Percentiles rank a stretch among this genome's conserved stretches.
phyloP scores from a whole-genome alignment of 169 alveolate species.

The Eimeria necatrix region DNA sequence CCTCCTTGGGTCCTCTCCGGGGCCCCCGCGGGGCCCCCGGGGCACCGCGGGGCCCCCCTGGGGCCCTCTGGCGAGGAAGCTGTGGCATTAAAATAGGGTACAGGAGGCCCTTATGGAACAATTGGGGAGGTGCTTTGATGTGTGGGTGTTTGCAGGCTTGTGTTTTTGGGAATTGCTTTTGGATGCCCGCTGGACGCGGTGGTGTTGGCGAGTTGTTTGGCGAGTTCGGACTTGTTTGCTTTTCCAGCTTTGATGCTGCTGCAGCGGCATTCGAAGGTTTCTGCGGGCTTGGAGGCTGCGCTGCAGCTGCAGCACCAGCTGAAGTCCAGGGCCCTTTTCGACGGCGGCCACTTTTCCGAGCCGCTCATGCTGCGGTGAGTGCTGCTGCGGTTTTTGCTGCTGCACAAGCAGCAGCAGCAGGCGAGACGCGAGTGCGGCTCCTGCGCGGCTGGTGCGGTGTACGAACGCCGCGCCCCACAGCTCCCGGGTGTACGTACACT shows the following conservation, averaged over 20 bases:
- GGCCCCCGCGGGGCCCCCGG: too few species aligned
- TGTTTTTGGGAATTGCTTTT: constrained; percentile 69
- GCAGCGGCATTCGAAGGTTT: constrained; percentile 76
- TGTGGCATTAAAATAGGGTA: too few species aligned
- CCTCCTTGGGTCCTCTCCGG: too few species aligned
- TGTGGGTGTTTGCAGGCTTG: constrained; percentile 5
- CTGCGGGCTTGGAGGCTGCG: constrained; percentile 81
- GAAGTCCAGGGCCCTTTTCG: constrained; percentile 82
- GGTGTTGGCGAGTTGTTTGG: constrained; percentile 70
- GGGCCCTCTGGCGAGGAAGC: too few species aligned
- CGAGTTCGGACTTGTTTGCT: constrained; percentile 83
- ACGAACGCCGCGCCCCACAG: too few species aligned
- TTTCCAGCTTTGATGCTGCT: constrained; percentile 83
- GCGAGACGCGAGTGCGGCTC: too few species aligned
- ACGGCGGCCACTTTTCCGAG: constrained; percentile 84
- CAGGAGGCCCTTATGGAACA: too few species aligned
- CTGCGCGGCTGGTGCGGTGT: too few species aligned
- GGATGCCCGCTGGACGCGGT: constrained; percentile 81
- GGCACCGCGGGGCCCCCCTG: too few species aligned
- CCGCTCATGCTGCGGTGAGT: constrained; percentile 79
- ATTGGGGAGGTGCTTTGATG: too few species aligned
- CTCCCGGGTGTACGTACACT: too few species aligned
- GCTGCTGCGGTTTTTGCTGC: constrained; percentile 4
- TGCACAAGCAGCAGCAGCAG: background rate
- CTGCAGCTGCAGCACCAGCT: constrained; percentile 80